Base-by-base conservation (phyloP, 1,284 basidiomycete genomes). In the Cerioporus squamosus region DNA sequence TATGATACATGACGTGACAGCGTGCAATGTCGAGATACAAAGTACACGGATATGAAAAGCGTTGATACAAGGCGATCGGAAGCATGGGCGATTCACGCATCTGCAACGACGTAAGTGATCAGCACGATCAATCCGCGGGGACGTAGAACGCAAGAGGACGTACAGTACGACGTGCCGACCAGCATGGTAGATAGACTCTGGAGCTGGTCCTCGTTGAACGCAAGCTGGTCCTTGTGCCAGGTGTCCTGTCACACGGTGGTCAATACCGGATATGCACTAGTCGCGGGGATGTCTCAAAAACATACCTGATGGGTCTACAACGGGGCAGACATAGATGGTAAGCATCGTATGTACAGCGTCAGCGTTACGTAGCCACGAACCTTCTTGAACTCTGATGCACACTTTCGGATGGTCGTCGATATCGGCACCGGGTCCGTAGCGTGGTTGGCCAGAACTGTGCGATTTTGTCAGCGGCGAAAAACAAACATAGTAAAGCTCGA, bases 361-460 rank as follows among this genome's bases (percentile, higher is more conserved):
- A 67, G 59, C 51, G 51, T 54, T 53, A 58, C 44, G 66, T 57
- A 61, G 54, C 46, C 60, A 68, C 80, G 31, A 61, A 88, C 90
- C 84, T 93, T 90, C 75, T 93, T 93, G 72, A 94, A 94, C 70
- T 94, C 92, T 42, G 91, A 93, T 49, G 94, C 94, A 74, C 89
- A 93, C 67, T 90, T 88, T 51, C 93, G 85, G 68, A 97, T 95
- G 6, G 95, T 94, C 3, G 92, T 94, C 23, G 91, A 93, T 68
- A 98, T 93, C 20, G 96, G 96, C 45, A 90, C 89, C 22, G 96
- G 95, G 71, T 96, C 94, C 5, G 94, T 91, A 2, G 92, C 89
- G 73, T 97, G 93, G 67, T 81, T 80, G 4, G 90, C 90, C 60
- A 94, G 79, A 26, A 90, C 89, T 88, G 66, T n/a, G 44, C 20